These are phyloP conservation scores for Xerocomellus dryophilus DNA, from an alignment of 768 basidiomycete species.

Conservation along the genomic window DNA sequence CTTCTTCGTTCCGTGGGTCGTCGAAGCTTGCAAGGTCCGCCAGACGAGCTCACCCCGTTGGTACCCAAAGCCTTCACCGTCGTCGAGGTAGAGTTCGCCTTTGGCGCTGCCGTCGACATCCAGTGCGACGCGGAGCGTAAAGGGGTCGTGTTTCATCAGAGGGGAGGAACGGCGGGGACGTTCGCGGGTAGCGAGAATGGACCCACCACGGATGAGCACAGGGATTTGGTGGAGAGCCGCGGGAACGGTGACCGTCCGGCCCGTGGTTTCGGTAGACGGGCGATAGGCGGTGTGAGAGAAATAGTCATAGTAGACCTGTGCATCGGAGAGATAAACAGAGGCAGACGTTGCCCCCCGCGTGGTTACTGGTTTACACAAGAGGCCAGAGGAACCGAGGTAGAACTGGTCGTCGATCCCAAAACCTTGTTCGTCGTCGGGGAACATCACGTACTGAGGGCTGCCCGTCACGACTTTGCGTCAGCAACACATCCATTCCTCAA, in stretches of 20 bases:
- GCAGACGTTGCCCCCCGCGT: constrained; percentile 64
- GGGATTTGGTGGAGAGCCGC: constrained; percentile 81
- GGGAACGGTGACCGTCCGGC: constrained; percentile 69
- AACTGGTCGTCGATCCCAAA: constrained; percentile 93
- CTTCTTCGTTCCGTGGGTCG: constrained; percentile 27
- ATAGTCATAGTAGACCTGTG: constrained; percentile 95
- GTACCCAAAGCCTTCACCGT: constrained; percentile 81
- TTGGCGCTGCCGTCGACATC: constrained; percentile 53
- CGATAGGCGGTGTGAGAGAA: constrained; percentile 68
- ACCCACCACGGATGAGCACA: constrained; percentile 85
- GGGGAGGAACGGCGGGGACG: constrained; percentile 82
- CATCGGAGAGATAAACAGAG: constrained; percentile 81
- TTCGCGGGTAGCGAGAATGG: constrained; percentile 83
- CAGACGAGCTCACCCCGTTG: constrained; percentile 77
- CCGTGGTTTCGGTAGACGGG: constrained; percentile 48
- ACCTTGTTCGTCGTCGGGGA: constrained; percentile 84
- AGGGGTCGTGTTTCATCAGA: constrained; percentile 88
- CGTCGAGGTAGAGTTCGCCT: constrained; percentile 94
- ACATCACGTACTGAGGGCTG: constrained; percentile 94
- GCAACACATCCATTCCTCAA: not conserved
- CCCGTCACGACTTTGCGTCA: not conserved
- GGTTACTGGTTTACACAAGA: constrained; percentile 90
- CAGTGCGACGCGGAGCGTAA: constrained; percentile 85
- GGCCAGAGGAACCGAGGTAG: constrained; percentile 82
- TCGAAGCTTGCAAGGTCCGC: constrained; percentile 67